These are phyloP conservation scores for Xylaria intraflava DNA, from an alignment of 495 filamentous ascomycete species.

Conservation along the genomic window DNA sequence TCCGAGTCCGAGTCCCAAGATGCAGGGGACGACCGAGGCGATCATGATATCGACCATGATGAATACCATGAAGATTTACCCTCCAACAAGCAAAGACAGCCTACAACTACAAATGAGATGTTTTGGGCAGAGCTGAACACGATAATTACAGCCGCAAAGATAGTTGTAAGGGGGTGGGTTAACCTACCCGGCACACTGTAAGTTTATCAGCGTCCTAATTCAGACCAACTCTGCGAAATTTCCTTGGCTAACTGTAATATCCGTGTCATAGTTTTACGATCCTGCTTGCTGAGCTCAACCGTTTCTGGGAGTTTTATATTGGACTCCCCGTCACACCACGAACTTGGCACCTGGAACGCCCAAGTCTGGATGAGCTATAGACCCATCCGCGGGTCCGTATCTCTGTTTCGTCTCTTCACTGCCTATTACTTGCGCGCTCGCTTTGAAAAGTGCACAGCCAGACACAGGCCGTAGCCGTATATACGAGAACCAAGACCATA, in stretches of 20 bases:
- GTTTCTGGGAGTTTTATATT: slow-evolving; percentile 72
- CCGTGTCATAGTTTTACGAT: slow-evolving; percentile 51
- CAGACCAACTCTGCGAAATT: background rate
- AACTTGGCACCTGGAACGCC: slow-evolving; percentile 55
- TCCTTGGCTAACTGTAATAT: background rate
- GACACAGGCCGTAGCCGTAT: background rate
- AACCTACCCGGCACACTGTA: slow-evolving; percentile 62
- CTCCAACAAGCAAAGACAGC: slow-evolving; percentile 16
- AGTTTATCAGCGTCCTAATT: slow-evolving; percentile 36
- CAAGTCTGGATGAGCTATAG: slow-evolving; percentile 56
- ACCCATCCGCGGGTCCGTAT: background rate
- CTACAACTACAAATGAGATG: slow-evolving; percentile 46
- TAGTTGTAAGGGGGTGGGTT: slow-evolving; percentile 65
- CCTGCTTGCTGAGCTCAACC: slow-evolving; percentile 47
- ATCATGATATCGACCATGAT: slow-evolving; percentile 38
- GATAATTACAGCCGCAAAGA: slow-evolving; percentile 54
- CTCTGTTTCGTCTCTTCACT: background rate
- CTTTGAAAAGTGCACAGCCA: slow-evolving; percentile 6
- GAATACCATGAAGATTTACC: slow-evolving; percentile 43
- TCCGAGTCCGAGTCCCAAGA: slow-evolving; percentile 2
- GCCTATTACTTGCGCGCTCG: background rate
- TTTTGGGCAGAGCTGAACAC: slow-evolving; percentile 56
- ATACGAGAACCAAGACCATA: background rate
- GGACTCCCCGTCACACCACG: slow-evolving; percentile 66
- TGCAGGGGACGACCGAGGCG: slow-evolving; percentile 21